Percentiles rank a stretch among this genome's conserved stretches.
Conservation (phyloP, 140 eudicot species). For the Flaveria floridana region DNA sequence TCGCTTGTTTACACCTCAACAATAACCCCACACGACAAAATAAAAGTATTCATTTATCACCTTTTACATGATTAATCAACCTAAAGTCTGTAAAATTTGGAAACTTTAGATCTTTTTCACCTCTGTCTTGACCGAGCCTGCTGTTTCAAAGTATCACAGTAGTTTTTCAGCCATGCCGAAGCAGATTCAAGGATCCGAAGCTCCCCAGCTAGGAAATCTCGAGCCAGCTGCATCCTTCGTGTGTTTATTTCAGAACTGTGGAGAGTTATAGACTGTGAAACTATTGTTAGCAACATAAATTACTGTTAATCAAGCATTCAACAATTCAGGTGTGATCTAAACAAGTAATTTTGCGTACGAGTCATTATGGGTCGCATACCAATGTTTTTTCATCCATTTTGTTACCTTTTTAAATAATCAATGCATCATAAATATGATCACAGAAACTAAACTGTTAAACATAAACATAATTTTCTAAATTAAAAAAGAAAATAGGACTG, state of each 20-base stretch:
- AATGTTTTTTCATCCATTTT: neutral
- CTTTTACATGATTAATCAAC: no score
- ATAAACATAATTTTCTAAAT: neutral
- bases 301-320: neutral
- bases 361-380: no score
- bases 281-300: slow-evolving; percentile 12
- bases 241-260: slow-evolving; percentile 34
- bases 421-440: neutral
- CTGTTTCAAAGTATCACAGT: slow-evolving; percentile 42
- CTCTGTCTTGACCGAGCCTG: slow-evolving; percentile 3
- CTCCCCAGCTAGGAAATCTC: slow-evolving; percentile 64
- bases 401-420: neutral
- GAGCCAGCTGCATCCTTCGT: slow-evolving; percentile 55
- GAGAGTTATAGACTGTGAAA: slow-evolving; percentile 42
- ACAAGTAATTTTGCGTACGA: no score
- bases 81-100: no score
- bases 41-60: no score
- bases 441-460: neutral
- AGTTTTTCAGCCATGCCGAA: slow-evolving; percentile 63
- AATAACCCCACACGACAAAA: no score
- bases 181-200: slow-evolving; percentile 67
- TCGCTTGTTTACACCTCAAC: no score
- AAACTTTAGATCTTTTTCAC: neutral
- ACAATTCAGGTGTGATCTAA: neutral
- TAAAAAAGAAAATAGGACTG: neutral